phyloP scores from a whole-genome alignment of 139 green algal species.

The Closterium sp. region DNA sequence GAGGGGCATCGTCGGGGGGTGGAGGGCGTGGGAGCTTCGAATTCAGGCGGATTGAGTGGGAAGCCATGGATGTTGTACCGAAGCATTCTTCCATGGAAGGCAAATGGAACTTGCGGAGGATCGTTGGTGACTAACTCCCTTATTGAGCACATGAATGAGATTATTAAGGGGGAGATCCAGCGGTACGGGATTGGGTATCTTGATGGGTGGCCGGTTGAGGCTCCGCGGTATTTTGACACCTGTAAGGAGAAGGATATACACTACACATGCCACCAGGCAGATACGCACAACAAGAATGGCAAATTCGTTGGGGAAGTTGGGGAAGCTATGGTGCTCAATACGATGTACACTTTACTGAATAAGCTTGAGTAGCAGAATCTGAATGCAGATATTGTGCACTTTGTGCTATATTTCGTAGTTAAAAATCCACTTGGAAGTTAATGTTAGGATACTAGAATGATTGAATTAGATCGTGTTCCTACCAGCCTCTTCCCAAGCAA shows the following conservation, averaged over 20 bases:
- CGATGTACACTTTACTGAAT: too few relatives aligned
- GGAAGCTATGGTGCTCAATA: background rate
- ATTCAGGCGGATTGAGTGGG: background rate
- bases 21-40: too few relatives aligned
- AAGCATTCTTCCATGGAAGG: background rate
- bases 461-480: too few relatives aligned
- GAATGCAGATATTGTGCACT: too few relatives aligned
- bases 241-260: background rate
- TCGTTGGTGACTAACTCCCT: background rate
- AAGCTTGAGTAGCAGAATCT: too few relatives aligned
- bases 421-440: too few relatives aligned
- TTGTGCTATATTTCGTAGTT: too few relatives aligned
- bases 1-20: too few relatives aligned
- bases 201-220: background rate
- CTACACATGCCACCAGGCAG: background rate
- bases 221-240: background rate
- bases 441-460: too few relatives aligned
- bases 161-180: background rate
- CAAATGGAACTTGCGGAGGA: background rate
- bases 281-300: background rate
- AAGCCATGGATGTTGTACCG: background rate
- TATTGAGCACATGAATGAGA: background rate
- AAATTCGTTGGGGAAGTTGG: background rate
- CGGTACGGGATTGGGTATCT: background rate
- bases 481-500: too few relatives aligned